A percentile compares a stretch with the other conserved stretches of the same genome.
Conservation (phyloP, 1,284 basidiomycete species). For the Dichomitus squalens region DNA sequence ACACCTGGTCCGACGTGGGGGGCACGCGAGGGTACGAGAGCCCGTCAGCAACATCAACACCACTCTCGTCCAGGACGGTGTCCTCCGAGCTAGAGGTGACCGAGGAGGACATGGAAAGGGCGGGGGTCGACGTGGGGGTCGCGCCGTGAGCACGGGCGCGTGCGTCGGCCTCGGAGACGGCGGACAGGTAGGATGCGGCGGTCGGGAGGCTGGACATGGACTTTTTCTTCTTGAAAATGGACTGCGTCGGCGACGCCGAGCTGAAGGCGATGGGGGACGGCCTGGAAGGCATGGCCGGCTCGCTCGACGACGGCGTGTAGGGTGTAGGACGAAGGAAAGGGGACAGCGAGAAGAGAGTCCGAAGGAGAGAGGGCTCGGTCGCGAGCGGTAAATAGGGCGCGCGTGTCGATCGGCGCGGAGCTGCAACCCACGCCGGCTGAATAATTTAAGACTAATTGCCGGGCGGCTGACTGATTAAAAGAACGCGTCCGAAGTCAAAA, state of each 20-base stretch:
- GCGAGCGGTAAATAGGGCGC: slow-evolving; percentile 4
- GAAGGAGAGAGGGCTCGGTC: not conserved
- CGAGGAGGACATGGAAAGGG: slow-evolving; percentile 71
- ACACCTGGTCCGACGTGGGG: slow-evolving; percentile 76
- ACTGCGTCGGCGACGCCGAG: slow-evolving; percentile 46
- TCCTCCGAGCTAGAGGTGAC: slow-evolving; percentile 66
- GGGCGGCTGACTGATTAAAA: not conserved
- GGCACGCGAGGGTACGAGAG: slow-evolving; percentile 60
- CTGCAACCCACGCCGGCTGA: not conserved
- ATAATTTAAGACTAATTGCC: not conserved
- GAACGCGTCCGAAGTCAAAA: not conserved
- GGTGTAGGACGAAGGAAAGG: not conserved
- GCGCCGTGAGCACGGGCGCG: slow-evolving; percentile 47
- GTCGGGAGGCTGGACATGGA: slow-evolving; percentile 54
- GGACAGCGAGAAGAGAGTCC: not conserved
- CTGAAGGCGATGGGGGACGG: slow-evolving; percentile 55
- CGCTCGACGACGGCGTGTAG: slow-evolving; percentile 6
- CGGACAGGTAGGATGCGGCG: slow-evolving; percentile 73
- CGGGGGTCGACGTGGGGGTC: slow-evolving; percentile 59
- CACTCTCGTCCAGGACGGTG: slow-evolving; percentile 54
- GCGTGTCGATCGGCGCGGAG: not conserved
- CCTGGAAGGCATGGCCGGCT: slow-evolving; percentile 36
- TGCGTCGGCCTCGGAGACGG: slow-evolving; percentile 70
- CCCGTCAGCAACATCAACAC: slow-evolving; percentile 51
- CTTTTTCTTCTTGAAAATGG: slow-evolving; percentile 64